Conservation (phyloP, 2,329 filamentous ascomycete genomes). For the Hypoxylon sp. region DNA sequence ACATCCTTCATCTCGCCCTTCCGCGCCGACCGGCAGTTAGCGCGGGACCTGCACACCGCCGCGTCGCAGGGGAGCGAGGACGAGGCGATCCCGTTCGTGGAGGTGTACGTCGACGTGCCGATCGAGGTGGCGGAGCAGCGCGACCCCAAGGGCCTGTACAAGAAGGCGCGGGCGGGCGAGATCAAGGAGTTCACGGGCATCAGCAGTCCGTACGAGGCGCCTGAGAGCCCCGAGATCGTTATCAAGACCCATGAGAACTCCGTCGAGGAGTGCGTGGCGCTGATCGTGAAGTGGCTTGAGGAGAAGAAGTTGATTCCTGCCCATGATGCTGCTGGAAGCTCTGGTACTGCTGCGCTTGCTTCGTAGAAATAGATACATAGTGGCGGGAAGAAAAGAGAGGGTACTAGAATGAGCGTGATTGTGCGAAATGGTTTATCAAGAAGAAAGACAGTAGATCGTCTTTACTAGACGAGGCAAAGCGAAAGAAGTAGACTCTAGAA, state of each 20-base stretch:
- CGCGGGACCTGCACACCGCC: conserved; percentile 81
- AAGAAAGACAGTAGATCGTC: background rate
- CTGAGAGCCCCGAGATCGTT: conserved; percentile 85
- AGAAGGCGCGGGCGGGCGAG: conserved; percentile 92
- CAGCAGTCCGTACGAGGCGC: conserved; percentile 93
- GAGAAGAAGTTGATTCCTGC: conserved; percentile 71
- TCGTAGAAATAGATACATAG: conserved; percentile 20
- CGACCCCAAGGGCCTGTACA: conserved; percentile 97
- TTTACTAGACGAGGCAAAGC: background rate
- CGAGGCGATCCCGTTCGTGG: conserved; percentile 83
- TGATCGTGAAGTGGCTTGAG: conserved; percentile 85
- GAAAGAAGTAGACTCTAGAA: conserved; percentile 11
- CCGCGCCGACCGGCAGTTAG: conserved; percentile 84
- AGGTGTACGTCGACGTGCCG: conserved; percentile 93
- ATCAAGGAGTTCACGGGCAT: conserved; percentile 99
- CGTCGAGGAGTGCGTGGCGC: conserved; percentile 88
- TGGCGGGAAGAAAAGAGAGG: background rate
- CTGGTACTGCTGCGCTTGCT: conserved; percentile 26
- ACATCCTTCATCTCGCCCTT: conserved; percentile 98
- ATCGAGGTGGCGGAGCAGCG: conserved; percentile 93
- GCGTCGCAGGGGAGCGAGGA: conserved; percentile 71
- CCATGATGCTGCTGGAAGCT: conserved; percentile 31
- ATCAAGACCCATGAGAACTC: conserved; percentile 85
- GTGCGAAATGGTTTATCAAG: background rate
- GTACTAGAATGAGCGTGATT: background rate